Conservation (phyloP, 164 flowering plant species). For the Paratinospora sagittata region DNA sequence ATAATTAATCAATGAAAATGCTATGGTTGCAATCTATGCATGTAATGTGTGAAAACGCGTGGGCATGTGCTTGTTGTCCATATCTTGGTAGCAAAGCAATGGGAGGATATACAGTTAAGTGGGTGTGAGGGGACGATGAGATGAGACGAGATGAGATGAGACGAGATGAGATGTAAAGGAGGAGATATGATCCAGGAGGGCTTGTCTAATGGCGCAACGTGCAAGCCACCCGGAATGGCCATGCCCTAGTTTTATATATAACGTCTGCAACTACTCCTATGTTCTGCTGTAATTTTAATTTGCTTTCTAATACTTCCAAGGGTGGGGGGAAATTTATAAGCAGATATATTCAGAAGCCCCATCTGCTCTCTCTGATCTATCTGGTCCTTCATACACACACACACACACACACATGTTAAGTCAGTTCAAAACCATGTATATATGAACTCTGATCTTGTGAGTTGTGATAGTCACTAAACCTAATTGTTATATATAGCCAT, state of each 20-base stretch:
- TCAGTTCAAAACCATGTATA: too few relatives aligned
- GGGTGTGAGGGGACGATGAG: constrained; percentile 6
- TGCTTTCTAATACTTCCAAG: not conserved
- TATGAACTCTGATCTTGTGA: too few relatives aligned
- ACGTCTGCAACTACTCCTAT: too few relatives aligned
- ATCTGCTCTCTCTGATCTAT: too few relatives aligned
- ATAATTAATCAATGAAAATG: not conserved
- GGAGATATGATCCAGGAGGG: not conserved
- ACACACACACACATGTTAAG: too few relatives aligned
- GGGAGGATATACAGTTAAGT: not conserved
- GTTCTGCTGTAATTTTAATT: not conserved
- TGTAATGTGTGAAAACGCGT: not conserved
- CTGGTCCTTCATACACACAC: too few relatives aligned
- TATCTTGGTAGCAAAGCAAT: not conserved
- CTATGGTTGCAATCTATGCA: not conserved
- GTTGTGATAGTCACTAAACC: too few relatives aligned
- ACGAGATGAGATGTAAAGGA: not conserved
- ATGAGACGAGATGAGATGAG: not conserved
- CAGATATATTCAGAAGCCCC: too few relatives aligned
- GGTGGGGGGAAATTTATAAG: too few relatives aligned
- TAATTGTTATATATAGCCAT: too few relatives aligned
- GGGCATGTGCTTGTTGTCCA: not conserved
- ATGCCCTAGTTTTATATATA: not conserved
- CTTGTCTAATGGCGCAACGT: constrained; percentile 14
- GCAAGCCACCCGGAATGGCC: too few relatives aligned